A percentile compares a stretch with the other conserved stretches of the same genome.
Evolutionary conservation across 345 rosid genomes (phyloP).

Genomic region (Capsella bursapastoris): DNA sequence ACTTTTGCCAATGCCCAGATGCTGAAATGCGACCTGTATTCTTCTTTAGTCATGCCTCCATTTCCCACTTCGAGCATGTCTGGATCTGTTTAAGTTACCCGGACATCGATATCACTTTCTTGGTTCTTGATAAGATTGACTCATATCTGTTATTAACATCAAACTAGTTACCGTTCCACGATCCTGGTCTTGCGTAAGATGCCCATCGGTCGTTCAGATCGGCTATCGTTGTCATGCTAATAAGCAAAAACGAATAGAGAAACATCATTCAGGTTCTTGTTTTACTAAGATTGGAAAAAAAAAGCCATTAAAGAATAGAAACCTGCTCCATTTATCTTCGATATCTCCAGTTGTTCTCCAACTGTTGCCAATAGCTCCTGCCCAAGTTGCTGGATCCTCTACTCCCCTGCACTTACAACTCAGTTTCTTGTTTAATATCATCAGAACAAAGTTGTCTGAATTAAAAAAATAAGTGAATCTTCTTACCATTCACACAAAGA

Average conservation of each 20-base stretch:
- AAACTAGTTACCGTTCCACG: conserved; percentile 76
- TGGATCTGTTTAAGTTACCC: conserved; percentile 63
- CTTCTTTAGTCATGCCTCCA: conserved; percentile 90
- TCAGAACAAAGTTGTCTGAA: conserved; percentile 17
- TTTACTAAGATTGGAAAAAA: conserved; percentile 2
- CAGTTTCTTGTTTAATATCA: conserved; percentile 22
- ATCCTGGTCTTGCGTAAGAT: conserved; percentile 81
- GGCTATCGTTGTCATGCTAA: conserved; percentile 72
- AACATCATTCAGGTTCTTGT: conserved; percentile 8
- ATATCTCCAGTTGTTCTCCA: conserved; percentile 95
- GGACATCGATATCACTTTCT: neutral
- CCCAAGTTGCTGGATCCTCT: conserved; percentile 94
- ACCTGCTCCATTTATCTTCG: conserved; percentile 76
- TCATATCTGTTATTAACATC: neutral
- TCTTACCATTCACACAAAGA: conserved; percentile 90
- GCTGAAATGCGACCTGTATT: conserved; percentile 85
- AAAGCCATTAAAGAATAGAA: neutral
- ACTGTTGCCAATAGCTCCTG: conserved; percentile 78
- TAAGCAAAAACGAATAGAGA: conserved; percentile 10
- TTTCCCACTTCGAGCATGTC: conserved; percentile 99
- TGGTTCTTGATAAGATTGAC: neutral
- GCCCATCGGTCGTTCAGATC: conserved; percentile 82
- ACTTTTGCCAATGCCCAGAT: conserved; percentile 94
- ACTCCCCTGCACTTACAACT: conserved; percentile 60
- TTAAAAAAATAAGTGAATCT: neutral